These are phyloP conservation scores for Cupressus sempervirens DNA, from an alignment of 75 land plant genomes.

Conservation along the genomic window DNA sequence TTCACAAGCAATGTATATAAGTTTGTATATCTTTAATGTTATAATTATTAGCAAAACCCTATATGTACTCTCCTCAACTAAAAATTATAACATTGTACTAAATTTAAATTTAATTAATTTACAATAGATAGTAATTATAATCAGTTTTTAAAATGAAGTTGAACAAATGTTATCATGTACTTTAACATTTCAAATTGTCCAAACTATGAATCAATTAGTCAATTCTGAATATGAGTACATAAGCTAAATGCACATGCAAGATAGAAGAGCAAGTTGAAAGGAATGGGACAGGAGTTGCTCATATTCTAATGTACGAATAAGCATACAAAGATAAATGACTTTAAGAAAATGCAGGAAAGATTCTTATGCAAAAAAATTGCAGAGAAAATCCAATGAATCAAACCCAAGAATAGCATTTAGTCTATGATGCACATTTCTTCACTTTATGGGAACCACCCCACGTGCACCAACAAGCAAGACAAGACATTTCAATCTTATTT, in stretches of 20 bases:
- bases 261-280: not conserved
- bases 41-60: too few species aligned
- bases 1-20: too few species aligned
- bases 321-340: not conserved
- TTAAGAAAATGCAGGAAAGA: not conserved
- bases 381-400: not conserved
- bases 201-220: too few species aligned
- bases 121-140: too few species aligned
- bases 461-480: conserved; percentile 1
- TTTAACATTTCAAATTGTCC: too few species aligned
- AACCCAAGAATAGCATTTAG: not conserved
- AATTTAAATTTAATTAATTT: too few species aligned
- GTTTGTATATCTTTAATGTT: too few species aligned
- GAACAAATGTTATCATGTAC: too few species aligned
- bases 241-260: not conserved
- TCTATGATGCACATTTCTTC: not conserved
- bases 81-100: too few species aligned
- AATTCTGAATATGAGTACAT: too few species aligned
- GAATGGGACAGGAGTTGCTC: not conserved
- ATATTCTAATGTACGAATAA: not conserved
- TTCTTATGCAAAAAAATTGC: not conserved
- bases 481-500: not conserved
- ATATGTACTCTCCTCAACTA: too few species aligned
- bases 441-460: not conserved
- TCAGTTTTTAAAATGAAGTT: too few species aligned